phyloP scores from a whole-genome alignment of 176 grass and related monocot genomes.

The Carex myosuroides region DNA sequence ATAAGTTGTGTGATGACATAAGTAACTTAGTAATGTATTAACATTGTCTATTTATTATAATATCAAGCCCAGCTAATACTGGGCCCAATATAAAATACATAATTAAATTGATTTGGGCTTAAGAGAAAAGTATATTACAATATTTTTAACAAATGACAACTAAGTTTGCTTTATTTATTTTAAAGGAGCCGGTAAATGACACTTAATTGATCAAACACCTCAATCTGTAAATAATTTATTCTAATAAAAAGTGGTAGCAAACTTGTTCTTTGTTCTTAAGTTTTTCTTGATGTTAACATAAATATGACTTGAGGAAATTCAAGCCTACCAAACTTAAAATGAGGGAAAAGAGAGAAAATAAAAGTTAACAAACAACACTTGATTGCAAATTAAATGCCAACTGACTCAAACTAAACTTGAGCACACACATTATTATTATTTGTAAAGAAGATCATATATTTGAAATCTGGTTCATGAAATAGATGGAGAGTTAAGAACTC shows the following conservation, averaged over 20 bases:
- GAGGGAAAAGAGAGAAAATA: background rate
- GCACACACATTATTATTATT: too few relatives aligned
- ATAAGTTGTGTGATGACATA: background rate
- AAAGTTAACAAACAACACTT: background rate
- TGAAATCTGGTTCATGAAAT: too few relatives aligned
- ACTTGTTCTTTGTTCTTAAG: background rate
- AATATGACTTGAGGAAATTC: background rate
- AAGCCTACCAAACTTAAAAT: slow-evolving; percentile 3
- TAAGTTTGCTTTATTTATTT: background rate
- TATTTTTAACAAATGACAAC: background rate
- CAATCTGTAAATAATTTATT: slow-evolving; percentile 11
- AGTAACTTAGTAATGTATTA: background rate
- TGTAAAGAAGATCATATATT: too few relatives aligned
- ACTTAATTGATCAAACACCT: background rate
- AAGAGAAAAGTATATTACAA: background rate
- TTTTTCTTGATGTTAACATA: background rate
- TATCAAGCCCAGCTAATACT: slow-evolving; percentile 2
- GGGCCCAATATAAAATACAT: background rate
- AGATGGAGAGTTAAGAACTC: too few relatives aligned
- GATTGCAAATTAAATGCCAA: background rate
- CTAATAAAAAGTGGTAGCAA: background rate
- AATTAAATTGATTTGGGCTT: background rate
- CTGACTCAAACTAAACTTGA: too few relatives aligned
- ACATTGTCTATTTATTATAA: background rate
- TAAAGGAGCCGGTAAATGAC: background rate